phyloP scores from a whole-genome alignment of 2,329 filamentous ascomycete genomes.

The Chaetomium sp. region DNA sequence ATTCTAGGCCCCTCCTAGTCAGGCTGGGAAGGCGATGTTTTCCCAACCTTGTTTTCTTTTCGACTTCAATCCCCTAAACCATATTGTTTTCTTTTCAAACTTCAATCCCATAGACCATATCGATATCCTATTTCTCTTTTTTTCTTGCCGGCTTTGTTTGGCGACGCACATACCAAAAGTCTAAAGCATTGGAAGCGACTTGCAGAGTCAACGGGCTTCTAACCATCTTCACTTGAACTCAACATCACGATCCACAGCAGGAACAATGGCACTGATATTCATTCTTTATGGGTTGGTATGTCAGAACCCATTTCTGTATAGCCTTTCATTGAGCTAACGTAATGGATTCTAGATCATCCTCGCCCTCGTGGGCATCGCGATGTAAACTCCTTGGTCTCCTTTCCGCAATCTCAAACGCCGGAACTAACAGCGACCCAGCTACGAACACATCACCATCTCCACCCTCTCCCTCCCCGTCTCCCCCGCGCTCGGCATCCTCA shows the following conservation, averaged over 20 bases:
- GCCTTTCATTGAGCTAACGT: not conserved
- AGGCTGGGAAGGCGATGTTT: not conserved
- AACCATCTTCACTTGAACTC: not conserved
- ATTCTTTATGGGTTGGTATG: not conserved
- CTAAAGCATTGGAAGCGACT: not conserved
- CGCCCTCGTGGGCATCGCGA: constrained; percentile 33
- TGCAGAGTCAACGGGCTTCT: not conserved
- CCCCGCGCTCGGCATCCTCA: constrained; percentile 41
- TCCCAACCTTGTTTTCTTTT: not conserved
- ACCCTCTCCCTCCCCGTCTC: constrained; percentile 48
- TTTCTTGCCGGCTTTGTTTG: not conserved
- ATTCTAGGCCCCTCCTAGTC: not conserved
- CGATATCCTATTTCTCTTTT: not conserved
- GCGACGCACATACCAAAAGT: not conserved
- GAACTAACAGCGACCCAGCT: constrained; percentile 35
- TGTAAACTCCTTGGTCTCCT: constrained; percentile 41
- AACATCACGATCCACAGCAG: not conserved
- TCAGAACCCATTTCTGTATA: not conserved
- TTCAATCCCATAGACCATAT: not conserved
- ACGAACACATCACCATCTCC: constrained; percentile 44
- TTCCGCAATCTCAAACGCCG: not conserved
- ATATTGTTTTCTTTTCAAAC: not conserved
- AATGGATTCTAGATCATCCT: constrained; percentile 20
- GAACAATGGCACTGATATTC: not conserved
- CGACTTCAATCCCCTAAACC: not conserved